Conservation (phyloP, 1,284 basidiomycete species). For the Sparassis latifolia region DNA sequence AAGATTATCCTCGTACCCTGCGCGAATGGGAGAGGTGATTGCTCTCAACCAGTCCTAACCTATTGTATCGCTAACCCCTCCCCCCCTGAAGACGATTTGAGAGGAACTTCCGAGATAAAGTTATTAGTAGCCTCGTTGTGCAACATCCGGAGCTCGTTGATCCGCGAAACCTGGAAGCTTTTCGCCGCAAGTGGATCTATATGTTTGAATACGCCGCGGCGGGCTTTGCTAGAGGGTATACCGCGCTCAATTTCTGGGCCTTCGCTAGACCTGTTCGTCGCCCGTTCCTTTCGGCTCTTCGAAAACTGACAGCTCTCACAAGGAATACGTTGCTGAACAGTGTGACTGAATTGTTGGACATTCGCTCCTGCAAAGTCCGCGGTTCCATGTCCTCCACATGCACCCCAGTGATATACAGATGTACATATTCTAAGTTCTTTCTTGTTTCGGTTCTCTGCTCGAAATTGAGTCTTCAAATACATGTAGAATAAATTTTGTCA, state of each 20-base stretch:
- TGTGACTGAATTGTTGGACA: neutral
- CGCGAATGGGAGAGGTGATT: conserved; percentile 59
- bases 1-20: conserved; percentile 79
- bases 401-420: too few species aligned
- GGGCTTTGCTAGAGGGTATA: conserved; percentile 22
- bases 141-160: conserved; percentile 12
- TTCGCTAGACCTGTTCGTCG: conserved; percentile 17
- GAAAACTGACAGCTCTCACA: neutral
- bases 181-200: conserved; percentile 25
- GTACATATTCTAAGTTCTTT: too few species aligned
- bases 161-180: conserved; percentile 15
- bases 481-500: too few species aligned
- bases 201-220: conserved; percentile 24
- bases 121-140: conserved; percentile 12
- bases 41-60: neutral
- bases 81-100: conserved; percentile 13
- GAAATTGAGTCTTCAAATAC: too few species aligned
- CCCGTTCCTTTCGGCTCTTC: neutral
- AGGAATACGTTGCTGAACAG: neutral
- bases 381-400: too few species aligned
- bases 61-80: neutral
- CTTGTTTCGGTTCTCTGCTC: too few species aligned
- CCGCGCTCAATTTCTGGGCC: conserved; percentile 18
- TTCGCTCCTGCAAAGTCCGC: too few species aligned
- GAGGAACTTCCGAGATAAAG: conserved; percentile 14